Evolutionary conservation across 129 eudicot genomes (phyloP), one percentile per base, ranked within the genome.

Genomic region (Lonicera japonica): DNA sequence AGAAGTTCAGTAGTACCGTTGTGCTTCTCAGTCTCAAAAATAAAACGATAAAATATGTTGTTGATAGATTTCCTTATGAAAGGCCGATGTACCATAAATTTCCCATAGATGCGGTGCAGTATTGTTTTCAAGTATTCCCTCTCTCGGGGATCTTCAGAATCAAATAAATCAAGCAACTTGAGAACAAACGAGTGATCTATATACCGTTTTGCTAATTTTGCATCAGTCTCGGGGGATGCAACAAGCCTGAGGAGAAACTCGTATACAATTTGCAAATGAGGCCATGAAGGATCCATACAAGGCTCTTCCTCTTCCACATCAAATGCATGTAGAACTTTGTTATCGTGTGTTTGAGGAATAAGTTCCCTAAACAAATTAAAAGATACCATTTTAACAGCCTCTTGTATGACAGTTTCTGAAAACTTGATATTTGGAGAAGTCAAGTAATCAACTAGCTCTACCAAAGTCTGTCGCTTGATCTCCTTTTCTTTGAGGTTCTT

Each of bases 271-370:
- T 90, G 95, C 75, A 90, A 73, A 70, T 90, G 97, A 11, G 95
- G 77, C 97, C 97, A 90, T 2, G 95, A 71, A 15, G 95, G 95
- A 67, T 90, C 97, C 95, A 90, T 86, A 11, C 78, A 72, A 5
- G 89, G 95, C 51, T 90, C 97, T 58, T 90, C 97, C 48, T 90
- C 97, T 73, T 90, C 97, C 63, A 84, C 45, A 55, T 86, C 94
- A 51, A 81, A 72, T 23, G 85, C 82, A 36, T 77, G 94, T 73
- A 79, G 18, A 54, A 84, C 52, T 68, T 80, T 77, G 82, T 69
- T 74, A 52, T 84, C 95, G 13, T 78, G 88, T 29, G 87, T 87
- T 72, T 79, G 97, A 50, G 95, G 87, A 52, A 76, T 74, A 39
- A 77, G 71, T 5, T 79, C 77, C 41, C 95, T 66, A 61, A 90